Percentiles rank a stretch among this genome's conserved stretches.
Conservation (phyloP, 169 alveolate genomes). For the Plasmodium vivax region DNA sequence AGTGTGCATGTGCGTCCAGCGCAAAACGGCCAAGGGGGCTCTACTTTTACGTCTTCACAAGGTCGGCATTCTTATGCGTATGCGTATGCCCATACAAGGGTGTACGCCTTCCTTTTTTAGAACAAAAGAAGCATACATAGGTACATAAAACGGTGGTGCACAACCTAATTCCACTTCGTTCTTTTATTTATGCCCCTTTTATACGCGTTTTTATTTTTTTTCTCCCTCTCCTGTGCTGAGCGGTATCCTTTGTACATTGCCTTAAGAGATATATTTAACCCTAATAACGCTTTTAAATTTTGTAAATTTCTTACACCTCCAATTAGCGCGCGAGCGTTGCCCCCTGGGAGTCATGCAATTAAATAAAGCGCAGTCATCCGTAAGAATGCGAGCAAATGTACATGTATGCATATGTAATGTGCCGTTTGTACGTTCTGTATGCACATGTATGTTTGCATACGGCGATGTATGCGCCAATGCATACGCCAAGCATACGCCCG, state of each 20-base stretch:
- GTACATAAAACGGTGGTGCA: neutral
- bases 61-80: neutral
- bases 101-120: neutral
- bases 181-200: neutral
- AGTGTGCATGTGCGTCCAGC: neutral
- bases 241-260: neutral
- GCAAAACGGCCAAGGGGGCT: neutral
- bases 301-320: neutral
- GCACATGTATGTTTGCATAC: neutral
- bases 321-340: neutral
- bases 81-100: neutral
- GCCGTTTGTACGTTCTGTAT: neutral
- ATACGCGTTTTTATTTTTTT: neutral
- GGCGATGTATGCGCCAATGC: neutral
- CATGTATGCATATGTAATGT: neutral
- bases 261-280: neutral
- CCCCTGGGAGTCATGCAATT: neutral
- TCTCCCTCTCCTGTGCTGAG: neutral
- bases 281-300: neutral
- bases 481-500: neutral
- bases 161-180: neutral
- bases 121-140: neutral
- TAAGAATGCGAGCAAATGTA: neutral
- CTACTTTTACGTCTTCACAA: neutral
- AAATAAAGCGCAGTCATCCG: neutral